These are phyloP conservation scores for Penicillium cinerascens DNA, from an alignment of 495 filamentous ascomycete genomes.

Conservation along the genomic window DNA sequence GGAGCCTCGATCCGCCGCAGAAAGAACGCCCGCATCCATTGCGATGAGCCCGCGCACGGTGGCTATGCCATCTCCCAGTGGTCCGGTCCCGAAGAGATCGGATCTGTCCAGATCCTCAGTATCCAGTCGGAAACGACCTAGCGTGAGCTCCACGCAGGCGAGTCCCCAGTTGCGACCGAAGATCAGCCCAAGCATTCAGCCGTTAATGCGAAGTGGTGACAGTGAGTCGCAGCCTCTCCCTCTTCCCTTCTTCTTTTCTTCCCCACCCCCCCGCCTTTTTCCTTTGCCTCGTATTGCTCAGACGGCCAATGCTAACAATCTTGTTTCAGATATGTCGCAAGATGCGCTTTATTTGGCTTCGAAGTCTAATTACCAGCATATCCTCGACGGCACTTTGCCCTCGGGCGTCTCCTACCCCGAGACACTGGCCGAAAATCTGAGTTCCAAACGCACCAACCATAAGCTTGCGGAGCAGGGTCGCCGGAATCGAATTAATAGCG, in stretches of 20 bases:
- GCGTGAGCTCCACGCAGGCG: conserved; percentile 69
- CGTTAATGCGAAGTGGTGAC: conserved; percentile 72
- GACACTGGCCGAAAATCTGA: conserved; percentile 85
- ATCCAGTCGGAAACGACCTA: conserved; percentile 62
- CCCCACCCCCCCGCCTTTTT: no score
- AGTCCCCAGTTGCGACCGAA: conserved; percentile 84
- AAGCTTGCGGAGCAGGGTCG: conserved; percentile 97
- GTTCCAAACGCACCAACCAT: conserved; percentile 94
- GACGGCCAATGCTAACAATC: conserved; percentile 4
- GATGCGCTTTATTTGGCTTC: conserved; percentile 82
- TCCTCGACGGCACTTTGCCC: conserved; percentile 85
- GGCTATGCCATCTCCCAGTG: conserved; percentile 45
- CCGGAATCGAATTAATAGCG: conserved; percentile 90
- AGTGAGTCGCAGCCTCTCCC: conserved; percentile 48
- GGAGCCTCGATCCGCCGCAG: conserved; percentile 26
- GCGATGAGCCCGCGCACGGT: conserved; percentile 35
- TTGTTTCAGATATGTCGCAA: conserved; percentile 42
- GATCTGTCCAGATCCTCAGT: conserved; percentile 32
- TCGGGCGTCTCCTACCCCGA: conserved; percentile 89
- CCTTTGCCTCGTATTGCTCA: neutral
- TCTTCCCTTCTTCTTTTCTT: no score
- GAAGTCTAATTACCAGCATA: conserved; percentile 98
- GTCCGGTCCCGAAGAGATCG: conserved; percentile 38
- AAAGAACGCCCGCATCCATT: conserved; percentile 25
- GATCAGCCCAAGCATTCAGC: conserved; percentile 93